These are phyloP conservation scores for Harringtonia aguacate DNA, from an alignment of 2,329 filamentous ascomycete genomes.

Conservation along the genomic window DNA sequence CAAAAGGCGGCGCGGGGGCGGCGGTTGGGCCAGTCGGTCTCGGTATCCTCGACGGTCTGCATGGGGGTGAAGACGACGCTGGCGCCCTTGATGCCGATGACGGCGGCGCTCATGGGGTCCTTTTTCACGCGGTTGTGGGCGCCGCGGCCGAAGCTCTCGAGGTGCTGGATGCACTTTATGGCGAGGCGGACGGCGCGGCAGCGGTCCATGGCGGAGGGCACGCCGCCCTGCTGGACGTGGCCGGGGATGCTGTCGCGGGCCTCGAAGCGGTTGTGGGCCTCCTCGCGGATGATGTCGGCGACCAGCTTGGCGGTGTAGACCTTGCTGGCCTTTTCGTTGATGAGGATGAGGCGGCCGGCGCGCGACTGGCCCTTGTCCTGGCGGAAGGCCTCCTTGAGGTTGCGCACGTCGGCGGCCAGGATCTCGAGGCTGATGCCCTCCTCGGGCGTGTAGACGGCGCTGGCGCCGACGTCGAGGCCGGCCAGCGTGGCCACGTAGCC, in stretches of 20 bases:
- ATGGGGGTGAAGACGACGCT: conserved; percentile 81
- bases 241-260: conserved; percentile 84
- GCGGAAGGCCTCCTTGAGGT: conserved; percentile 75
- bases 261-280: conserved; percentile 86
- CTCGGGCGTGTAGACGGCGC: conserved; percentile 92
- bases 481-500: conserved; percentile 89
- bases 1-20: conserved; percentile 80
- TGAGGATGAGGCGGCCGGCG: conserved; percentile 87
- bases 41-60: conserved; percentile 66
- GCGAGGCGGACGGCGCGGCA: conserved; percentile 84
- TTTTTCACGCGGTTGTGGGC: conserved; percentile 56
- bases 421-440: conserved; percentile 91
- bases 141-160: conserved; percentile 66
- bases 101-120: conserved; percentile 62
- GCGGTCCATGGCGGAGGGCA: conserved; percentile 91
- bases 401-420: conserved; percentile 81
- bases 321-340: conserved; percentile 86
- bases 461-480: conserved; percentile 82
- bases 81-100: conserved; percentile 89
- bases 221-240: conserved; percentile 89
- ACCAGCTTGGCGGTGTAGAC: conserved; percentile 91
- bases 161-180: conserved; percentile 86
- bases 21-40: conserved; percentile 89
- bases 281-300: conserved; percentile 89
- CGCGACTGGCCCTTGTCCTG: conserved; percentile 80